These are phyloP conservation scores for Termitomyces sp. DNA, from an alignment of 768 basidiomycete genomes.

Conservation along the genomic window DNA sequence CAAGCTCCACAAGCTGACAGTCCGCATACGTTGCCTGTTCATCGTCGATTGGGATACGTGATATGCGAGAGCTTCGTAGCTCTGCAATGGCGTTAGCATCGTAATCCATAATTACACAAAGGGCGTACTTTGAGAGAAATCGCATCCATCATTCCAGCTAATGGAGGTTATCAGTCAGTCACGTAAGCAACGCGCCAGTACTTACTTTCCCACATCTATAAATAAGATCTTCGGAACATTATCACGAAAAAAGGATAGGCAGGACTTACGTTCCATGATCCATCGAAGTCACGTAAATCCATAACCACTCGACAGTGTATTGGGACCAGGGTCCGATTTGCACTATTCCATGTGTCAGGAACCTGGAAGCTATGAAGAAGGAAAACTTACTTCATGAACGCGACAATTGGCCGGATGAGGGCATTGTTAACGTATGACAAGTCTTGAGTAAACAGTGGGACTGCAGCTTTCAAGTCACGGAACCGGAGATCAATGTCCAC, in stretches of 20 bases:
- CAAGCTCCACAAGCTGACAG: constrained; percentile 90
- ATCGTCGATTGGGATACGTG: constrained; percentile 91
- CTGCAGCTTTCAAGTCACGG: constrained; percentile 90
- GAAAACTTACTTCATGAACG: constrained; percentile 87
- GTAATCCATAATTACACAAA: background rate
- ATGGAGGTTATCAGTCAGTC: constrained; percentile 8
- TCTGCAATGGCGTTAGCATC: constrained; percentile 31
- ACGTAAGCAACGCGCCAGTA: background rate
- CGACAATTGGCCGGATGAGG: constrained; percentile 91
- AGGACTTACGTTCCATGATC: constrained; percentile 85
- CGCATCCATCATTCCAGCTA: constrained; percentile 89
- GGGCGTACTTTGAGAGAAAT: constrained; percentile 71
- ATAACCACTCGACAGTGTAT: constrained; percentile 89
- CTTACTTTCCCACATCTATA: constrained; percentile 88
- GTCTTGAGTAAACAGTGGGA: constrained; percentile 87
- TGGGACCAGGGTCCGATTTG: constrained; percentile 90
- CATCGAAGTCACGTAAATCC: constrained; percentile 85
- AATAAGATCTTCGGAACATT: constrained; percentile 10
- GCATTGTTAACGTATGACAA: constrained; percentile 91
- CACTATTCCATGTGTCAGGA: constrained; percentile 40
- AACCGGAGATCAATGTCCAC: constrained; percentile 95
- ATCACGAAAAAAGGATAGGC: constrained; percentile 2
- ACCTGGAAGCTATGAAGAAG: background rate
- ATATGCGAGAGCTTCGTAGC: constrained; percentile 89
- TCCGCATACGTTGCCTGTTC: constrained; percentile 79